Evolutionary conservation across 495 filamentous ascomycete genomes (phyloP).

Genomic region (Haplographium delicatum): DNA sequence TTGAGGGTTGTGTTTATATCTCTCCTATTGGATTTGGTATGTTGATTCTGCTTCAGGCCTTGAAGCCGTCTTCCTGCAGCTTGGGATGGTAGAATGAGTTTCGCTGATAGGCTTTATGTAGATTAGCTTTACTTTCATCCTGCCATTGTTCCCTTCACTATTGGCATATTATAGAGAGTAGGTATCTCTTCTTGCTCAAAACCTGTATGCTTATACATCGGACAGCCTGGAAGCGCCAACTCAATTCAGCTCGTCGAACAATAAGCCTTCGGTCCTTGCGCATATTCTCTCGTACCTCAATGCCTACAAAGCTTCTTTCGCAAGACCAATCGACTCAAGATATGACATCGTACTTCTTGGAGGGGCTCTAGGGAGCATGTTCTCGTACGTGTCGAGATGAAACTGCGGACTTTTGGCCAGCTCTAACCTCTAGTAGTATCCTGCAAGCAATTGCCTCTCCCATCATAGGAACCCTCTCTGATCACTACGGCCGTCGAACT

Average conservation of each 20-base stretch:
- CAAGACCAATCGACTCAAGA: constrained; percentile 86
- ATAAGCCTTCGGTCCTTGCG: constrained; percentile 59
- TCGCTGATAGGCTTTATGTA: no score
- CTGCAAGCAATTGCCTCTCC: constrained; percentile 92
- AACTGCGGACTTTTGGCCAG: not conserved
- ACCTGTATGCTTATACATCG: not conserved
- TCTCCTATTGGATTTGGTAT: constrained; percentile 48
- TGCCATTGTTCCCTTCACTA: constrained; percentile 90
- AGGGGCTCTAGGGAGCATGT: constrained; percentile 63
- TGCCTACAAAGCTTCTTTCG: constrained; percentile 90
- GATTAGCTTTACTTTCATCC: constrained; percentile 95
- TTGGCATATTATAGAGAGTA: constrained; percentile 81
- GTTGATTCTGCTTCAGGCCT: no score
- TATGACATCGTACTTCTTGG: constrained; percentile 97
- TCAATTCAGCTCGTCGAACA: constrained; percentile 42
- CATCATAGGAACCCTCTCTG: constrained; percentile 81
- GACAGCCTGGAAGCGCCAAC: constrained; percentile 45
- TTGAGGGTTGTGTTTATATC: constrained; percentile 65
- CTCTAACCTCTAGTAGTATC: constrained; percentile 34
- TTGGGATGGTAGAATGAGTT: not conserved
- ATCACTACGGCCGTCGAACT: constrained; percentile 80
- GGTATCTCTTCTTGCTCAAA: not conserved
- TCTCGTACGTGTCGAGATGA: constrained; percentile 19
- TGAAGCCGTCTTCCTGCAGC: not conserved
- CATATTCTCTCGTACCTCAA: constrained; percentile 80